These are phyloP conservation scores for Rhizophagus sp. DNA, from an alignment of 192 early-diverging fungal species.

Conservation along the genomic window DNA sequence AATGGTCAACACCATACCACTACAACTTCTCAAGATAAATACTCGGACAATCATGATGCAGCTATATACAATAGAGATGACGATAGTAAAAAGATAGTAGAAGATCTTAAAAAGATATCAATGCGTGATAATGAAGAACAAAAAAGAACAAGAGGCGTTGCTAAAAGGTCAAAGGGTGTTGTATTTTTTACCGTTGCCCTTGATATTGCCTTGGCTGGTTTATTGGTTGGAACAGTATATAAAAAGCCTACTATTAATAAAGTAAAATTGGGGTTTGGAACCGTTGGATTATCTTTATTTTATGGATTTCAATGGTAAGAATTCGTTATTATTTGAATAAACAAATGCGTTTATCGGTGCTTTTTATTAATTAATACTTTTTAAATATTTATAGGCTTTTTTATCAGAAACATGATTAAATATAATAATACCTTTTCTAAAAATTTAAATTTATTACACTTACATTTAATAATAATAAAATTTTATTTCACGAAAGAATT, in stretches of 20 bases:
- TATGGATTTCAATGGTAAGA: conserved; percentile 2
- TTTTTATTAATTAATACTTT: too few relatives aligned
- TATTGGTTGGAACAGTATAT: background rate
- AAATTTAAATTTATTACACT: background rate
- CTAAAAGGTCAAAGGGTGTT: background rate
- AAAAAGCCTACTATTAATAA: conserved; percentile 8
- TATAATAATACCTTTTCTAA: background rate
- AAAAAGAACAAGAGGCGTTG: background rate
- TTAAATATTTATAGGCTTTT: too few relatives aligned
- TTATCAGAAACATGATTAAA: too few relatives aligned
- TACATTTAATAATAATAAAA: too few relatives aligned
- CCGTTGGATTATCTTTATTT: conserved; percentile 5
- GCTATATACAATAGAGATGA: background rate
- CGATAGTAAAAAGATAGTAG: background rate
- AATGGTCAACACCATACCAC: background rate
- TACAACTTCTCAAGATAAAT: background rate
- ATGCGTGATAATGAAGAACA: background rate
- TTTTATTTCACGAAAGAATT: too few relatives aligned
- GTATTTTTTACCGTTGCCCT: background rate
- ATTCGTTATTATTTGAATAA: too few relatives aligned
- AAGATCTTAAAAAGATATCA: background rate
- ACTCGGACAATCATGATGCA: background rate
- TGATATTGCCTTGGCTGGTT: background rate
- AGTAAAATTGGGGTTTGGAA: background rate
- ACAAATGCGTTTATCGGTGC: too few relatives aligned